Evolutionary conservation across 106 monocot genomes (phyloP), one percentile per base, ranked within the genome.

Genomic region (Narthecium ossifragum): DNA sequence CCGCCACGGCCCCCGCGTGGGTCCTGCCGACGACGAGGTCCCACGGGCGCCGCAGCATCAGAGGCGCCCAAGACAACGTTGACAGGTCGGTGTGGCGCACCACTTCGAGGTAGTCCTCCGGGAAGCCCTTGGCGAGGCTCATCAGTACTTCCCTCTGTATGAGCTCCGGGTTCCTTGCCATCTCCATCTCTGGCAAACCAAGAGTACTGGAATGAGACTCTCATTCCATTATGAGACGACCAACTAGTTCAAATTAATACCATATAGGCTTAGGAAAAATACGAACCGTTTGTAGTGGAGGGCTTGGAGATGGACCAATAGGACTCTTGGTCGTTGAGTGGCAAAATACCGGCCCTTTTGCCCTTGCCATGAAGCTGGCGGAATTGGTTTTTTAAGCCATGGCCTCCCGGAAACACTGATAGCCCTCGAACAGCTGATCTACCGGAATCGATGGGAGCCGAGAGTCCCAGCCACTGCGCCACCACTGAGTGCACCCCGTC

Each of bases 401-500:
- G 79, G 9, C 70, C 60, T 28, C 61, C 31, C 0, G 53, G 48
- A 20, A 54, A 73, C 2, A 65, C 18, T 0, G 74, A 34, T 2
- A 69, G 23, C 2, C 59, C 79, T 8, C 74, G 53, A 5, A 74
- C 23, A 1, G 55, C 60, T 9, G 63, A 60, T 7, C 78, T 31
- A 26, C 67, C 62, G 0, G 78, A 67, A 43, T 47, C 41, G 18
- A 67, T 14, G 0, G 72, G 72, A 13, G 56, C 39, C 0, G 39
- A 31, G 8, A 68, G 63, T 0, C 78, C 67, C 15, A 78, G 28
- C 72, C 78, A 72, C 26, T 58, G 51, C 2, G 72, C 71, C 26
- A 78, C 78, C 26, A 72, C 61, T 2, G 78, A 78, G 25, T 63
- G 72, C 49, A 78, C 67, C 0, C 72, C 72, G 37, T 78, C 78